Conservation (phyloP, 495 filamentous ascomycete species). For the Xylaria sp. region DNA sequence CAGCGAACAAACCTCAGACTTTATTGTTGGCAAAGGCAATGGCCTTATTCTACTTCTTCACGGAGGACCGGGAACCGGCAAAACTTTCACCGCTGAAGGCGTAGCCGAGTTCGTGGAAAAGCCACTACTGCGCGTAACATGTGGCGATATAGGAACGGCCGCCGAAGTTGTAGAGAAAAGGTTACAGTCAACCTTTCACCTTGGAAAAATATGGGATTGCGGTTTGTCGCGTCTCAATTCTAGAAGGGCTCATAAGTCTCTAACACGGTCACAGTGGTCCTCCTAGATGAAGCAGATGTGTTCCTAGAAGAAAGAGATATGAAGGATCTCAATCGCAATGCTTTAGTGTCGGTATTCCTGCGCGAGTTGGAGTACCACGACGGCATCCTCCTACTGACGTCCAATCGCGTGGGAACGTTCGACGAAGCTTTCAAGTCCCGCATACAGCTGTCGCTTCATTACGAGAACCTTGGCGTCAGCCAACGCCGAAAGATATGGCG, state of each 20-base stretch:
- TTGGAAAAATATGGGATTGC: slow-evolving; percentile 50
- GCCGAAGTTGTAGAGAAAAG: slow-evolving; percentile 48
- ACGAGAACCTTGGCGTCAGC: slow-evolving; percentile 31
- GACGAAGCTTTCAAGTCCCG: slow-evolving; percentile 57
- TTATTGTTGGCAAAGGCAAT: slow-evolving; percentile 55
- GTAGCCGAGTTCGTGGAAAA: slow-evolving; percentile 52
- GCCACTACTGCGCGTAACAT: slow-evolving; percentile 55
- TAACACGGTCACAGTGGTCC: slow-evolving; percentile 22
- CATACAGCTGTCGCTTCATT: slow-evolving; percentile 50
- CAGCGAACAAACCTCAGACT: slow-evolving; percentile 36
- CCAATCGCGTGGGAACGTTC: slow-evolving; percentile 44
- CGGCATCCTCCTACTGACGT: slow-evolving; percentile 46
- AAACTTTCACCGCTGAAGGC: slow-evolving; percentile 57
- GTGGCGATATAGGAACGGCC: slow-evolving; percentile 57
- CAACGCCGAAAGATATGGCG: slow-evolving; percentile 37
- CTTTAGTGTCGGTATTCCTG: slow-evolving; percentile 39
- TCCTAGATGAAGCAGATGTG: slow-evolving; percentile 48
- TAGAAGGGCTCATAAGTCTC: not conserved
- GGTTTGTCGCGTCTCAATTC: not conserved
- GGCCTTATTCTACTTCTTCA: slow-evolving; percentile 55
- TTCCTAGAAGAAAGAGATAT: slow-evolving; percentile 54
- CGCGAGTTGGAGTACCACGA: slow-evolving; percentile 47
- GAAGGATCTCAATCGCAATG: slow-evolving; percentile 14
- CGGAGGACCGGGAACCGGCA: slow-evolving; percentile 49
- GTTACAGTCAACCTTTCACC: slow-evolving; percentile 51